phyloP scores from a whole-genome alignment of 2,329 filamentous ascomycete genomes.

The Talaromyces pinophilus region DNA sequence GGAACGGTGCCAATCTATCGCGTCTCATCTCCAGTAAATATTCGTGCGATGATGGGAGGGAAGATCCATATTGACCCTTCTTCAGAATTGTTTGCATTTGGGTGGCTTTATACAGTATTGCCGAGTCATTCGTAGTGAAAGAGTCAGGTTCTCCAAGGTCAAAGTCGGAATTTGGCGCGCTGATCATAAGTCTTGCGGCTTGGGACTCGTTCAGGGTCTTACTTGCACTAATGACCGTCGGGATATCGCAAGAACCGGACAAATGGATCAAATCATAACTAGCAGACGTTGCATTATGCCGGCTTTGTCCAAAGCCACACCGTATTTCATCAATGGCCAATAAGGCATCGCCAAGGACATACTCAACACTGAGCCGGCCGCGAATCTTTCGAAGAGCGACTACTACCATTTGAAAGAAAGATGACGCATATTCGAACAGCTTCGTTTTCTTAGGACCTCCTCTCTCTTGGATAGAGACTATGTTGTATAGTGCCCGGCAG shows the following conservation, averaged over 20 bases:
- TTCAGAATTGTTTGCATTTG: constrained; percentile 13
- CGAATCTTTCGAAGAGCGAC: constrained; percentile 21
- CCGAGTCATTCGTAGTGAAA: constrained; percentile 2
- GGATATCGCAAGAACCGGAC: constrained; percentile 6
- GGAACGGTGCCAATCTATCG: constrained; percentile 4
- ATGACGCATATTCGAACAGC: constrained; percentile 20
- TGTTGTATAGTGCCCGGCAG: constrained; percentile 11
- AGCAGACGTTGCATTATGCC: neutral
- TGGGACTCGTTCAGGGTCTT: constrained; percentile 16
- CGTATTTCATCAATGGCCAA: constrained; percentile 16
- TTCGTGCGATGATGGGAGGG: neutral
- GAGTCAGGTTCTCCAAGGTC: neutral
- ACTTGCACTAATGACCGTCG: constrained; percentile 11
- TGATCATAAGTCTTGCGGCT: constrained; percentile 18
- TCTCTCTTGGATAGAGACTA: constrained; percentile 21
- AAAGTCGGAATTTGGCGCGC: neutral
- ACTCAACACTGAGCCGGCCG: constrained; percentile 18
- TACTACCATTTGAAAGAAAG: constrained; percentile 23
- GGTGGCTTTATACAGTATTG: constrained; percentile 16
- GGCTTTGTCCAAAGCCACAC: neutral
- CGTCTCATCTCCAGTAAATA: constrained; percentile 18
- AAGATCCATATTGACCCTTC: neutral
- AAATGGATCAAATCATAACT: constrained; percentile 22
- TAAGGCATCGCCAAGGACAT: constrained; percentile 6
- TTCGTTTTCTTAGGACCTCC: constrained; percentile 21